phyloP scores from a whole-genome alignment of 163 green algal genomes.

The Chloromonas sp. region DNA sequence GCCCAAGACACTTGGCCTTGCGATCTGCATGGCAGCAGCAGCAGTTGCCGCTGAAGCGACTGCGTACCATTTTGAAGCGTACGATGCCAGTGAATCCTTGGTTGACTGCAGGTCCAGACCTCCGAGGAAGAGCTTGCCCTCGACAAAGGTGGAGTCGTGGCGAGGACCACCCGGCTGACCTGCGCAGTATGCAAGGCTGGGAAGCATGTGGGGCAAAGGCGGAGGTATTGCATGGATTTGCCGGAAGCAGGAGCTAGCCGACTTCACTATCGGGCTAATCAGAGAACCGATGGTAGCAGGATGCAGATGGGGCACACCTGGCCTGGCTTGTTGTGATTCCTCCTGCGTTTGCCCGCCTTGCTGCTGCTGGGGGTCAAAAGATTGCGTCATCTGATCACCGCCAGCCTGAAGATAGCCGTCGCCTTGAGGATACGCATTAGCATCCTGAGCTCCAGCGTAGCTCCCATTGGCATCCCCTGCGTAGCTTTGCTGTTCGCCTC shows the following conservation, averaged over 20 bases:
- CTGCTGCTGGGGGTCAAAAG: too few relatives aligned
- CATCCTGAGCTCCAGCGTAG: too few relatives aligned
- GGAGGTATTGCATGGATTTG: background rate
- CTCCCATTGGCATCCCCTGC: too few relatives aligned
- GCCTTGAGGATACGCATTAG: too few relatives aligned
- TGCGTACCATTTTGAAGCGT: conserved; percentile 20
- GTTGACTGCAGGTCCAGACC: conserved; percentile 15
- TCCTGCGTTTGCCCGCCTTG: background rate
- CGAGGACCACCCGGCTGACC: background rate
- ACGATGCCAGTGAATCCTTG: conserved; percentile 21
- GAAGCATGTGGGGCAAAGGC: too few relatives aligned
- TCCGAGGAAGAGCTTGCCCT: conserved; percentile 20
- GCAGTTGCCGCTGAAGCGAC: background rate
- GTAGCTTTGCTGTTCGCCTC: too few relatives aligned
- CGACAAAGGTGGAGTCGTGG: conserved; percentile 3
- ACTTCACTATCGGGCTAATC: background rate
- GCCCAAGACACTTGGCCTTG: background rate
- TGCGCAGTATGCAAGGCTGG: background rate
- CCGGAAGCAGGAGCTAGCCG: background rate
- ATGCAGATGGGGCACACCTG: background rate
- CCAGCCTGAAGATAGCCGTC: too few relatives aligned
- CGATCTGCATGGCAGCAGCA: background rate
- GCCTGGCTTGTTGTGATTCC: background rate
- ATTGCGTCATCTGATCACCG: too few relatives aligned
- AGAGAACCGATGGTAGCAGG: background rate